Percentiles rank a stretch among this genome's conserved stretches.
Conservation (phyloP, 2,329 filamentous ascomycete species). For the Colletotrichum gloeosporioides region DNA sequence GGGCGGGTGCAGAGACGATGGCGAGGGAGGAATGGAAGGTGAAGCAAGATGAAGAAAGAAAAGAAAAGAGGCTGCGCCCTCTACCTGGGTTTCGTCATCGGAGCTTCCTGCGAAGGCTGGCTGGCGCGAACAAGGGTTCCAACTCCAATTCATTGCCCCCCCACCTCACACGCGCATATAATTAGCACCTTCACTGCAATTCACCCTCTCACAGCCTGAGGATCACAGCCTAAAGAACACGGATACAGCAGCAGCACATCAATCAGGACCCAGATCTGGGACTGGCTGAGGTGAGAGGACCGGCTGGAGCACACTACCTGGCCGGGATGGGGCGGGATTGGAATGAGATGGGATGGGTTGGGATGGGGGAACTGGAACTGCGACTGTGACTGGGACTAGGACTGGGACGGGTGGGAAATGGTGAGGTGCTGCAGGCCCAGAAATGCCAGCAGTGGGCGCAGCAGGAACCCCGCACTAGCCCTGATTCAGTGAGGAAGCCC, state of each 20-base stretch:
- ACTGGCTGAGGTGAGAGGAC: background rate
- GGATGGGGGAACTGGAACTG: background rate
- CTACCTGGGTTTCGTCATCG: slow-evolving; percentile 16
- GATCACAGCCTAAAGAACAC: background rate
- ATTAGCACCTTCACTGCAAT: slow-evolving; percentile 1
- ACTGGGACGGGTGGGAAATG: background rate
- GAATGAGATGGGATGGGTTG: background rate
- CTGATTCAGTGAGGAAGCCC: slow-evolving; percentile 13
- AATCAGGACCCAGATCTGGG: background rate
- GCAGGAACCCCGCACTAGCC: slow-evolving; percentile 23
- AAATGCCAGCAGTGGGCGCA: slow-evolving; percentile 16
- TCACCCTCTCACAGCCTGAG: background rate
- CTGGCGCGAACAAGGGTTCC: background rate
- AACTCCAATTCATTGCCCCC: slow-evolving; percentile 2
- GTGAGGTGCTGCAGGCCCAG: slow-evolving; percentile 1
- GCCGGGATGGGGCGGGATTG: background rate
- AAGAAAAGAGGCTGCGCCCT: slow-evolving; percentile 10
- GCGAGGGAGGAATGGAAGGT: background rate
- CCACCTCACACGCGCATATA: slow-evolving; percentile 9
- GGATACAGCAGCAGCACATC: background rate
- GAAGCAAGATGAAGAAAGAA: background rate
- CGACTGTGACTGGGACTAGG: background rate
- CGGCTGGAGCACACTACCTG: background rate
- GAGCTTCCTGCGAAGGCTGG: background rate
- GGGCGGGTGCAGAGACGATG: background rate